Evolutionary conservation across 305 asterid species (phyloP), one percentile per base, ranked within the genome.

Genomic region (Nicotiana rustica): DNA sequence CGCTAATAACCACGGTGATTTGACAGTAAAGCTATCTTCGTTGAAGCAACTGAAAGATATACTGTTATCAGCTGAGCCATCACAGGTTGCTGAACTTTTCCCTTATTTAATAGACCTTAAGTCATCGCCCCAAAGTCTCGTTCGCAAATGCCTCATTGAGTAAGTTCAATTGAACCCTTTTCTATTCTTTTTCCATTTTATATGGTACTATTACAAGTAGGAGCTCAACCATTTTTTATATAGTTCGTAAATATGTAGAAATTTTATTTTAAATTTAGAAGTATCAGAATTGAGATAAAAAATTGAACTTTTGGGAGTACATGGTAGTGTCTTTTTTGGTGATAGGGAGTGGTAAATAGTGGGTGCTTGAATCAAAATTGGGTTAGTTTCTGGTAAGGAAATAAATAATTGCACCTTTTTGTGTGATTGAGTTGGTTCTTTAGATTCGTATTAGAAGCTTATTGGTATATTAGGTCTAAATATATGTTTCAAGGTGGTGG

Each of bases 1-100:
- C 81, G 97, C 93, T 85, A 94, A 96, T 84, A 94, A 96, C 89
- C 95, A 94, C 66, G 98, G 96, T 17, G 98, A 96, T 88, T 91
- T 96, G 91, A 91, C 94, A 33, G 97, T 96, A 25, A 96, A 96
- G 91, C 76, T 94, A 5, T 91, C 98, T 79, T 93, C 99, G 66
- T 83, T 96, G 89, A 93, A 89, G 91, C 98, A 93, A 91, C 94
- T 88, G 29, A 96, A 91, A 80, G 98, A 92, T 83, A 88, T 93
- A 41, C 52, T 96, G 81, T 82, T 93, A 83, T 88, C 92, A 29
- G 85, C 91, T 14, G 97, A 96, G 69, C 92, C 96, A 15, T 89
- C 88, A 33, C 93, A 86, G 57, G 97, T 96, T 57, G 93, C 94
- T 15, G 97, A 94, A 78, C 84, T 96, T 64, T 90, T 92, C 49